Percentiles rank a stretch among this genome's conserved stretches.
Conservation (phyloP, 495 filamentous ascomycete species). For the Chaetomidium leptoderma region DNA sequence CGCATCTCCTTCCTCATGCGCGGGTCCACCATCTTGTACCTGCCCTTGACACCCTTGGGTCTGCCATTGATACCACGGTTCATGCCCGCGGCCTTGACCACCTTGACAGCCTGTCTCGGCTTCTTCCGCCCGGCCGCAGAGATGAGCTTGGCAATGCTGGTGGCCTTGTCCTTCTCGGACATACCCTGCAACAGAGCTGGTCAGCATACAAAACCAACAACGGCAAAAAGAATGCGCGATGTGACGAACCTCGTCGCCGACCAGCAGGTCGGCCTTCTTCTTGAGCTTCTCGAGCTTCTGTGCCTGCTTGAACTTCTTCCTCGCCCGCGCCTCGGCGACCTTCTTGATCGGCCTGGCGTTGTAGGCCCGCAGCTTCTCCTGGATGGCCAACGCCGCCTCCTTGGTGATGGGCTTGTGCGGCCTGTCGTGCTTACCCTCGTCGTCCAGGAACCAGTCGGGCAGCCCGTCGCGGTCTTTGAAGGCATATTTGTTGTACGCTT, state of each 20-base stretch:
- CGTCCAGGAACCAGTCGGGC: conserved; percentile 97
- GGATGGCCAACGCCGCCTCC: conserved; percentile 86
- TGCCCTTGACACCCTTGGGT: conserved; percentile 70
- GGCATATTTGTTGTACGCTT: conserved; percentile 85
- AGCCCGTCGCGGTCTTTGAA: conserved; percentile 91
- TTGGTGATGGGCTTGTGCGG: conserved; percentile 82
- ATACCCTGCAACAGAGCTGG: conserved; percentile 46
- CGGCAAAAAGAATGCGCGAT: not conserved
- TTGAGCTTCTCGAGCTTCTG: conserved; percentile 86
- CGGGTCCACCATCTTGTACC: conserved; percentile 97
- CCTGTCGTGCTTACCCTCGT: conserved; percentile 79
- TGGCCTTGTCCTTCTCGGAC: conserved; percentile 91
- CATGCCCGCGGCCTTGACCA: conserved; percentile 81
- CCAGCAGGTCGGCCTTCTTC: conserved; percentile 86
- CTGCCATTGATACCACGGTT: conserved; percentile 71
- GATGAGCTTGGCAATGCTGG: conserved; percentile 76
- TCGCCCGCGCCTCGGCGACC: conserved; percentile 88
- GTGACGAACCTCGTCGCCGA: conserved; percentile 62
- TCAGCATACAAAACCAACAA: conserved; percentile 1
- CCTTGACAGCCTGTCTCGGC: conserved; percentile 76
- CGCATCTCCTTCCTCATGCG: conserved; percentile 98
- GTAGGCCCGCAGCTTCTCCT: conserved; percentile 86
- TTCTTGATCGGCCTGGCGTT: conserved; percentile 99
- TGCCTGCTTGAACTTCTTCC: conserved; percentile 94
- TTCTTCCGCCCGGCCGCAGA: conserved; percentile 79